Conservation (phyloP, 139 green algal genomes). For the Trebouxia sp. region DNA sequence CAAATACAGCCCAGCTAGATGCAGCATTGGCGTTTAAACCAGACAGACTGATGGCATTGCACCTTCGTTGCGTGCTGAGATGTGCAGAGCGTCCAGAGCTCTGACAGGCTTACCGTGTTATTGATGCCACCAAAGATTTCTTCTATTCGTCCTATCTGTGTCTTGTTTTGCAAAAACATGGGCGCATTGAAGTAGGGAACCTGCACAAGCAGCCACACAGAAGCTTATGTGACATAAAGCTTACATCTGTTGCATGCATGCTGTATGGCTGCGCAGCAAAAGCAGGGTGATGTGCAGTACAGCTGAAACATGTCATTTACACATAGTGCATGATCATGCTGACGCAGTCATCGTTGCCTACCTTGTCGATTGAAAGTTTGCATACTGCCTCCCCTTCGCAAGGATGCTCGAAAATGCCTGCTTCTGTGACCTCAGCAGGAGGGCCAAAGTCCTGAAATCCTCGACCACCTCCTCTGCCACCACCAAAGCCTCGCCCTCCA, state of each 20-base stretch:
- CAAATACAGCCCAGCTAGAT: too few species aligned
- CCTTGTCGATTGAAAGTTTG: slow-evolving; percentile 96
- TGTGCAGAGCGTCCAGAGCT: too few species aligned
- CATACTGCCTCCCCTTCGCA: slow-evolving; percentile 97
- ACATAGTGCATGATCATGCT: neutral
- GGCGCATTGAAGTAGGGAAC: slow-evolving; percentile 99
- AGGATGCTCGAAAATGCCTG: slow-evolving; percentile 88
- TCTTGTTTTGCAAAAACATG: slow-evolving; percentile 99
- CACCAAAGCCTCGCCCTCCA: slow-evolving; percentile 3
- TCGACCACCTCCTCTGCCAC: slow-evolving; percentile 18
- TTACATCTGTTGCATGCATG: neutral
- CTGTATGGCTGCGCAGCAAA: too few species aligned
- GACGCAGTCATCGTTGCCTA: slow-evolving; percentile 34
- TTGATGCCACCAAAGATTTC: slow-evolving; percentile 98
- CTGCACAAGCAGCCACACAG: slow-evolving; percentile 48
- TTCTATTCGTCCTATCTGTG: slow-evolving; percentile 94
- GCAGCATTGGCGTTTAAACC: too few species aligned
- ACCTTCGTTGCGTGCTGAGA: too few species aligned
- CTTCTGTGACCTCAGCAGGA: slow-evolving; percentile 79
- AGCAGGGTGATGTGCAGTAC: neutral
- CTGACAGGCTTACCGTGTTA: slow-evolving; percentile 62
- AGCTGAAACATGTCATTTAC: neutral
- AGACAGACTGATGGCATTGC: too few species aligned
- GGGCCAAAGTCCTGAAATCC: slow-evolving; percentile 38
- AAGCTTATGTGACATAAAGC: too few species aligned